phyloP scores from a whole-genome alignment of 2,329 filamentous ascomycete species.

The Colletotrichum neosansevieriae region DNA sequence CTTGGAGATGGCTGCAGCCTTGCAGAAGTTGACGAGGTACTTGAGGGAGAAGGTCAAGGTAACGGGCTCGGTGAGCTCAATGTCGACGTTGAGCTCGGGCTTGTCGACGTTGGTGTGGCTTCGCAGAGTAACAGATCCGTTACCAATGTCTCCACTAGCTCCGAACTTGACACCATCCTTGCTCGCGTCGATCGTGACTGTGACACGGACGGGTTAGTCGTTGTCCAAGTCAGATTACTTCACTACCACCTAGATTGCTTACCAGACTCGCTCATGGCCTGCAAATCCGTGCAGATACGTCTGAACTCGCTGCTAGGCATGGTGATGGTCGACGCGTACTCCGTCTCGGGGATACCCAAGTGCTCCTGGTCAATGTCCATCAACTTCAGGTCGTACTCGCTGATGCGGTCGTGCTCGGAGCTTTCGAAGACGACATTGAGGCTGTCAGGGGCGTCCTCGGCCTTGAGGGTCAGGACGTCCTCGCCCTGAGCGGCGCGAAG shows the following conservation, averaged over 20 bases:
- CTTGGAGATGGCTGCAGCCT: slow-evolving; percentile 85
- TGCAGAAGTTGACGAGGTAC: slow-evolving; percentile 99
- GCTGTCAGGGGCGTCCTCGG: slow-evolving; percentile 94
- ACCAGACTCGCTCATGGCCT: slow-evolving; percentile 96
- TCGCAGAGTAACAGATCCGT: slow-evolving; percentile 91
- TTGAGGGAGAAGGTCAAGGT: slow-evolving; percentile 97
- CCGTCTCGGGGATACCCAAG: slow-evolving; percentile 98
- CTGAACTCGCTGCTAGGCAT: slow-evolving; percentile 94
- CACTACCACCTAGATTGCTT: slow-evolving; percentile 51
- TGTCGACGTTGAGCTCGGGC: slow-evolving; percentile 85
- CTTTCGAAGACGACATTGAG: slow-evolving; percentile 97
- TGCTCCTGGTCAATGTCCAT: slow-evolving; percentile 99
- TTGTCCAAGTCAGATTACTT: neutral
- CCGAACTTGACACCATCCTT: slow-evolving; percentile 98
- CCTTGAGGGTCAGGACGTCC: slow-evolving; percentile 96
- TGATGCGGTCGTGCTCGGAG: slow-evolving; percentile 86
- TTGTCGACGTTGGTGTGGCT: slow-evolving; percentile 92
- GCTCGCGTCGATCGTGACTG: slow-evolving; percentile 93
- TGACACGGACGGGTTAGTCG: slow-evolving; percentile 42
- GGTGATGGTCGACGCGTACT: slow-evolving; percentile 90
- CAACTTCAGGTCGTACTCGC: slow-evolving; percentile 99
- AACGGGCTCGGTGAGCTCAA: slow-evolving; percentile 92
- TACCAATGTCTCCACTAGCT: slow-evolving; percentile 94
- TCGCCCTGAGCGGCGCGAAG: slow-evolving; percentile 94
- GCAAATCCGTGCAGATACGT: slow-evolving; percentile 93